Evolutionary conservation across 768 basidiomycete species (phyloP).

Genomic region (Chalciporus pseudorubinellus): DNA sequence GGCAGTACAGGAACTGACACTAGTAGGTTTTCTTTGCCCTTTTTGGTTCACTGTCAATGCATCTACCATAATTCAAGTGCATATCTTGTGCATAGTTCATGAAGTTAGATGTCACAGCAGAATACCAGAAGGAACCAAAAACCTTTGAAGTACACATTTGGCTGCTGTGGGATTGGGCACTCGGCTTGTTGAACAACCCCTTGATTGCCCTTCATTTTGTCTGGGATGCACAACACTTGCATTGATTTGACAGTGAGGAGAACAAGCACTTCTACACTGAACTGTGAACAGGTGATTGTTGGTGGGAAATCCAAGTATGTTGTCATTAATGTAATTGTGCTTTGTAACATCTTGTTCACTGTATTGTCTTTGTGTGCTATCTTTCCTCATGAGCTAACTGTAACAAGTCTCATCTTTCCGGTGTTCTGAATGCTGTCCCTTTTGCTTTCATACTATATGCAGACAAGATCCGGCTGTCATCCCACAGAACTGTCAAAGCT

Average conservation of each 20-base stretch:
- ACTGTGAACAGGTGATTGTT: constrained; percentile 9
- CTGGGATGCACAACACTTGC: constrained; percentile 12
- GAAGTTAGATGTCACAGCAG: not conserved
- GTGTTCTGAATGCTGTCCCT: not conserved
- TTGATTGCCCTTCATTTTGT: constrained; percentile 15
- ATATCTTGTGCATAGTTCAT: not conserved
- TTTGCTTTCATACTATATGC: constrained; percentile 17
- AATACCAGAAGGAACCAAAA: constrained; percentile 1
- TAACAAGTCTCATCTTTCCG: not conserved
- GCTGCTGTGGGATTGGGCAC: constrained; percentile 6
- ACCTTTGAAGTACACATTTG: not conserved
- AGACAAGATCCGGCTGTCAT: constrained; percentile 17
- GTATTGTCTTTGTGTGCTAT: not conserved
- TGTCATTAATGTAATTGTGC: not conserved
- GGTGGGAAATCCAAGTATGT: constrained; percentile 13
- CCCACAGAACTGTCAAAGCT: constrained; percentile 14
- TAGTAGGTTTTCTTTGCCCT: no score
- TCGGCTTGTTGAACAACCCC: constrained; percentile 1
- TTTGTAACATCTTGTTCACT: not conserved
- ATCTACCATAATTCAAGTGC: not conserved
- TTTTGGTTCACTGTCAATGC: no score
- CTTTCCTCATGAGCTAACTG: not conserved
- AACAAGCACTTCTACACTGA: constrained; percentile 6
- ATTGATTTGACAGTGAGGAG: not conserved
- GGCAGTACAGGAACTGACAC: no score